A percentile compares a stretch with the other conserved stretches of the same genome.
phyloP scores from a whole-genome alignment of 2,329 filamentous ascomycete genomes.

The Colletotrichum somersetense region DNA sequence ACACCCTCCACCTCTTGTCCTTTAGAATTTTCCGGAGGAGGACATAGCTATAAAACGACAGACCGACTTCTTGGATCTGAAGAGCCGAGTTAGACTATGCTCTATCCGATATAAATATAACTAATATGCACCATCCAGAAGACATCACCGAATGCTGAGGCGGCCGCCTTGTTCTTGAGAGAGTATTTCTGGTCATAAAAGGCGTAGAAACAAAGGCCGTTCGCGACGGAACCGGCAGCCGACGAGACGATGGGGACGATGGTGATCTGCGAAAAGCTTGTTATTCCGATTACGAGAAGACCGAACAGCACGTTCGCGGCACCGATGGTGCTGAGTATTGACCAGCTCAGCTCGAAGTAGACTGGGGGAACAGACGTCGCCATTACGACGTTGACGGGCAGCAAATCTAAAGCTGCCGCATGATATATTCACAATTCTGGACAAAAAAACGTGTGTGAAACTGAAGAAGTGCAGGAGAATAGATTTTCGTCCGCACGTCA shows the following conservation, averaged over 20 bases:
- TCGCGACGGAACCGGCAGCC: conserved; percentile 54
- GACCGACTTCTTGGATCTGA: conserved; percentile 58
- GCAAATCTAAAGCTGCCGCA: neutral
- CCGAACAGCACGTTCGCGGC: conserved; percentile 56
- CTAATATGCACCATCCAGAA: conserved; percentile 53
- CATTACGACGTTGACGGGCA: conserved; percentile 10
- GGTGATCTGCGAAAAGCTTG: conserved; percentile 53
- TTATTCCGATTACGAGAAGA: conserved; percentile 55
- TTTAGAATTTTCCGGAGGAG: conserved; percentile 65
- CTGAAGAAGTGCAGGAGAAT: neutral
- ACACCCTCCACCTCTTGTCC: conserved; percentile 56
- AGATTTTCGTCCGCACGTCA: neutral
- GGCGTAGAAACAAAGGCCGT: conserved; percentile 59
- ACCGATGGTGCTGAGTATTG: conserved; percentile 60
- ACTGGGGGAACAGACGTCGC: conserved; percentile 41
- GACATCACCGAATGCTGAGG: conserved; percentile 55
- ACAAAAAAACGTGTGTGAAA: neutral
- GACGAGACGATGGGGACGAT: conserved; percentile 57
- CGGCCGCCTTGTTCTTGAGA: conserved; percentile 47
- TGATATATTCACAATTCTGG: neutral
- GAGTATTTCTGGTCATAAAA: conserved; percentile 51
- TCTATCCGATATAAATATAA: fast-evolving
- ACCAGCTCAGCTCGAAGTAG: conserved; percentile 60
- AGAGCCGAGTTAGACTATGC: neutral
- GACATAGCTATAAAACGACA: conserved; percentile 64